These are phyloP conservation scores for Backusella australiensis DNA, from an alignment of 192 early-diverging fungal species.

Conservation along the genomic window DNA sequence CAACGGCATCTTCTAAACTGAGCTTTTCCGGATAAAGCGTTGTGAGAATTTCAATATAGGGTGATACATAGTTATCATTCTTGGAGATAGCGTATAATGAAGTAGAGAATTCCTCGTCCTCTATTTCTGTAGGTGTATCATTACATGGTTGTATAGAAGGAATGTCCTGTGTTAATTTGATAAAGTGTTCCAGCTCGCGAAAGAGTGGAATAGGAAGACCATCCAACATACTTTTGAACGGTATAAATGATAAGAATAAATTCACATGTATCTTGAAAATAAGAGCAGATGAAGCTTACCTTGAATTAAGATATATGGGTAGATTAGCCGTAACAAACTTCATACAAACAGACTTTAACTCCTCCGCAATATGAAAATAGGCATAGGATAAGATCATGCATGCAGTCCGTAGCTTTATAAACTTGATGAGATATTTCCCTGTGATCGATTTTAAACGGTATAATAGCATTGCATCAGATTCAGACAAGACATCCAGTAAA, in stretches of 20 bases:
- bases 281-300: slow-evolving; percentile 1
- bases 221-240: slow-evolving; percentile 10
- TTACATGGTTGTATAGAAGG: background rate
- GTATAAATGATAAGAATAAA: background rate
- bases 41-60: slow-evolving; percentile 1
- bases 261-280: background rate
- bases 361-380: slow-evolving; percentile 45
- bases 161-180: slow-evolving; percentile 7
- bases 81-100: background rate
- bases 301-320: slow-evolving; percentile 41
- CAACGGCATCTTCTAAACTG: background rate
- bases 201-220: slow-evolving; percentile 3
- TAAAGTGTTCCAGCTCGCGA: slow-evolving; percentile 23
- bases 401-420: slow-evolving; percentile 51
- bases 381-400: slow-evolving; percentile 52
- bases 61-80: slow-evolving; percentile 24
- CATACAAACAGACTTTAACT: slow-evolving; percentile 52
- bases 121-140: slow-evolving; percentile 1
- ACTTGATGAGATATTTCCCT: slow-evolving; percentile 32
- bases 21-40: background rate
- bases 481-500: slow-evolving; percentile 54
- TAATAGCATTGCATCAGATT: slow-evolving; percentile 66
- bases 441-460: slow-evolving; percentile 43
- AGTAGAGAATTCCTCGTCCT: background rate
- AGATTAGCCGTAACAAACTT: slow-evolving; percentile 50